Evolutionary conservation across 306 rosid species (phyloP), one percentile per base, ranked within the genome.

Genomic region (Casuarina equisetifolia): DNA sequence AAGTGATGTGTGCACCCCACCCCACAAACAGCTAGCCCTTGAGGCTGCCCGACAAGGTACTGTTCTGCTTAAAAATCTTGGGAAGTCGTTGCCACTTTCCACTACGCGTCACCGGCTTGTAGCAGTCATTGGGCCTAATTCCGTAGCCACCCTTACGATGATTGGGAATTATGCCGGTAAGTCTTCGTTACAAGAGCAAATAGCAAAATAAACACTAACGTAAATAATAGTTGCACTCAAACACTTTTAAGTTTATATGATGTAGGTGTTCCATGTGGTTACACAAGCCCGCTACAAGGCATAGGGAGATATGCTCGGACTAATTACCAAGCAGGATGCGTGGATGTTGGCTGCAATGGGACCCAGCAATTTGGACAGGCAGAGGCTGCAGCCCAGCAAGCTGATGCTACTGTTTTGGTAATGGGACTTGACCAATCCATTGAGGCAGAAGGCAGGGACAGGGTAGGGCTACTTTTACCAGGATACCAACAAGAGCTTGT

Each of bases 101-200:
- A 82, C 89, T 9, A 0, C 4, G 0, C 80, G 75, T 2, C 85
- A 76, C 32, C 89, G 83, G 17, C 88, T 84, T 1, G 89, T 95
- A 2, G 97, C 92, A 0, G 97, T 95, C 6, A 87, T 95, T 67
- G 99, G 99, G 12, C 99, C 99, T 9, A 95, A 92, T 75, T 87
- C 97, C 0, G 92, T 91, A 6, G 99, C 76, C 40, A 89, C 97
- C 0, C 90, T 72, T 7, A 95, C 99, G 3, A 95, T 95, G 99
- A 91, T 95, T 0, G 99, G 99, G 10, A 95, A 95, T 43, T 95
- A 95, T 64, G 99, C 98, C 0, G 97, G 95, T 25, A 25, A 25
- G 32, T 25, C 32, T 25, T 25, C 32, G 32, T 25, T 25, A 25
- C 32, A 25, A 25, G 32, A 25, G 32, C 32, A 25, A 25, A 25